phyloP scores from a whole-genome alignment of 1,284 basidiomycete genomes.

The Gomphus sp. region DNA sequence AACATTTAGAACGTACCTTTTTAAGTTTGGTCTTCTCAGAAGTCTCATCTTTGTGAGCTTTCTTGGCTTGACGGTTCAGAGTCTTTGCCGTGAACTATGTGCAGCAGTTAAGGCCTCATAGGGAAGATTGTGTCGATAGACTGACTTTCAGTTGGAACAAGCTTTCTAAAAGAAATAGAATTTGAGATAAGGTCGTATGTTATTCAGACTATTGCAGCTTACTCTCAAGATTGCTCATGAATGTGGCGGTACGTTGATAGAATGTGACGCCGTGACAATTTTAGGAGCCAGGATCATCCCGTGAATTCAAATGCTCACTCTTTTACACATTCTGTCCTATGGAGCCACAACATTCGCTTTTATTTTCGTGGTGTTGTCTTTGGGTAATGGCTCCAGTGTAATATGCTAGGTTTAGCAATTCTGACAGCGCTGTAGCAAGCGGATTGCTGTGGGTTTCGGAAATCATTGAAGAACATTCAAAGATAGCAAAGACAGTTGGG shows the following conservation, averaged over 20 bases:
- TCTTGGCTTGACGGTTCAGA: slow-evolving; percentile 86
- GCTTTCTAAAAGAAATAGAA: slow-evolving; percentile 51
- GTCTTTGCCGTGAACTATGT: slow-evolving; percentile 91
- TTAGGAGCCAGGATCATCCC: background rate
- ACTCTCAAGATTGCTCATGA: slow-evolving; percentile 89
- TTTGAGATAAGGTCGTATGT: background rate
- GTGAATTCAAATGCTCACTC: slow-evolving; percentile 29
- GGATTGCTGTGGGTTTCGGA: slow-evolving; percentile 90
- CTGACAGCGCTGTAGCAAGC: slow-evolving; percentile 51
- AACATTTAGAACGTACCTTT: slow-evolving; percentile 48
- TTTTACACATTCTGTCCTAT: slow-evolving; percentile 51
- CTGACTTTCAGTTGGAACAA: slow-evolving; percentile 89
- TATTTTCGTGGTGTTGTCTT: slow-evolving; percentile 70
- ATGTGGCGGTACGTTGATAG: slow-evolving; percentile 7
- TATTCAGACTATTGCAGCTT: slow-evolving; percentile 24
- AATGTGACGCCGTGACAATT: background rate
- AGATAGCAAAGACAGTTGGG: slow-evolving; percentile 69
- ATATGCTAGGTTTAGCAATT: background rate
- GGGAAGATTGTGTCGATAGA: background rate
- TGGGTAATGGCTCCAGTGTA: slow-evolving; percentile 39
- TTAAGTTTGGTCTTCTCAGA: slow-evolving; percentile 83
- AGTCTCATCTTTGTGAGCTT: slow-evolving; percentile 89
- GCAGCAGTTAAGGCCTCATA: background rate
- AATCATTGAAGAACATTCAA: slow-evolving; percentile 88
- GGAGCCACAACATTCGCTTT: slow-evolving; percentile 59